phyloP scores from a whole-genome alignment of 2,329 filamentous ascomycete genomes.

The Diplocarpon rosae region DNA sequence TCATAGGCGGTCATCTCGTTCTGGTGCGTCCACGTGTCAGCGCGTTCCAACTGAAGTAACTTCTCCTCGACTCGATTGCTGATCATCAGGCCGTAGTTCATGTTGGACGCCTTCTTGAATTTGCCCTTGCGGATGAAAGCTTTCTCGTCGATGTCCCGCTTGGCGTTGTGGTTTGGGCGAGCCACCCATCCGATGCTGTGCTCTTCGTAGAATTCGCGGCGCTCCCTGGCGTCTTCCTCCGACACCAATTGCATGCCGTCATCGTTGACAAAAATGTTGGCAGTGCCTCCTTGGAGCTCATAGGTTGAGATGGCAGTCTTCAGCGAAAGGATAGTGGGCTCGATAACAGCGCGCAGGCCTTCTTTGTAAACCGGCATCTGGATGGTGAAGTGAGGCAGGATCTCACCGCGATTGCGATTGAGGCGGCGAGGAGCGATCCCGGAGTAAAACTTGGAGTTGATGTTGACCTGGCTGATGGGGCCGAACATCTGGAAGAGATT shows the following conservation, averaged over 20 bases:
- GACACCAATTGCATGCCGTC: constrained; percentile 55
- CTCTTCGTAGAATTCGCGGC: constrained; percentile 45
- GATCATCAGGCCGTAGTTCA: constrained; percentile 49
- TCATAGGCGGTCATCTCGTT: constrained; percentile 39
- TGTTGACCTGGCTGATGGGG: constrained; percentile 34
- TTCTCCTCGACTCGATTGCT: constrained; percentile 32
- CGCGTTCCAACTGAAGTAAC: constrained; percentile 27
- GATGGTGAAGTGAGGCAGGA: constrained; percentile 37
- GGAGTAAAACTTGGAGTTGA: constrained; percentile 33
- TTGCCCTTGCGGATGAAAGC: constrained; percentile 47
- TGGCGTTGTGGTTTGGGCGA: constrained; percentile 40
- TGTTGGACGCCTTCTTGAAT: constrained; percentile 67
- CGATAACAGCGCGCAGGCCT: constrained; percentile 37
- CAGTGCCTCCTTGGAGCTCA: constrained; percentile 51
- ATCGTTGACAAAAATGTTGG: constrained; percentile 58
- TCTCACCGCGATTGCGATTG: constrained; percentile 29
- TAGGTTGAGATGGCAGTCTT: constrained; percentile 48
- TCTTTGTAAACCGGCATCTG: constrained; percentile 43
- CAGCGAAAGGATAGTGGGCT: constrained; percentile 43
- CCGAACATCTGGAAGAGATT: constrained; percentile 41
- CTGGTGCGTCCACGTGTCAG: constrained; percentile 14
- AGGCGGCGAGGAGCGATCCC: constrained; percentile 29
- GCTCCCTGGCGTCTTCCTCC: constrained; percentile 35
- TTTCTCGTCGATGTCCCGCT: constrained; percentile 36
- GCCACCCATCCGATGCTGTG: constrained; percentile 47